phyloP scores from a whole-genome alignment of 345 rosid species.

The Aquilaria sinensis region DNA sequence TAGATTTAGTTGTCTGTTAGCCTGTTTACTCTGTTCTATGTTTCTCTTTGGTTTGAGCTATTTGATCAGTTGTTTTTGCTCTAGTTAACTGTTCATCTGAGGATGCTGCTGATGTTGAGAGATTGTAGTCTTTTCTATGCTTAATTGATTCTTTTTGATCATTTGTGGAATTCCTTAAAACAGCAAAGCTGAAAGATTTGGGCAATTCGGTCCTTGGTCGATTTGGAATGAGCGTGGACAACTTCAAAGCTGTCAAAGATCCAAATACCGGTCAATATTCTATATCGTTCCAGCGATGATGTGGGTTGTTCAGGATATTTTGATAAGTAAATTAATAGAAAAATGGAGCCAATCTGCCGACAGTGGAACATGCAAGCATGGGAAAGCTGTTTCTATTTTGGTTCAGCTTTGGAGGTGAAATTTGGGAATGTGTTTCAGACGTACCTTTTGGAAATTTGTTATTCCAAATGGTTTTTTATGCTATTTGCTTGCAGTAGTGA shows the following conservation, averaged over 20 bases:
- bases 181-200: constrained; percentile 90
- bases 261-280: constrained; percentile 94
- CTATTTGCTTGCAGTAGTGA: too few relatives aligned
- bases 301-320: not conserved
- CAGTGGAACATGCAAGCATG: too few relatives aligned
- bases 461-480: too few relatives aligned
- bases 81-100: too few relatives aligned
- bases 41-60: not conserved
- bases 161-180: not conserved
- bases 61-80: not conserved
- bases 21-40: not conserved
- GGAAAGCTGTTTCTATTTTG: too few relatives aligned
- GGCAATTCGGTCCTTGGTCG: constrained; percentile 81
- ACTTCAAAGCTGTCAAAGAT: constrained; percentile 94
- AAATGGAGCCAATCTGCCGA: not conserved
- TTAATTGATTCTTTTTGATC: not conserved
- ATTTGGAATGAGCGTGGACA: constrained; percentile 89
- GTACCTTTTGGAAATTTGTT: too few relatives aligned
- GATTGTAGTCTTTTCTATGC: not conserved
- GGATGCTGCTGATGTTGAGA: not conserved
- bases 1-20: too few relatives aligned
- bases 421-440: too few relatives aligned
- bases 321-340: constrained; percentile 1
- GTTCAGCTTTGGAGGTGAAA: too few relatives aligned
- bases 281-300: constrained; percentile 60